Conservation (phyloP, 805 yeast species). For the Metschnikowia koreensis region DNA sequence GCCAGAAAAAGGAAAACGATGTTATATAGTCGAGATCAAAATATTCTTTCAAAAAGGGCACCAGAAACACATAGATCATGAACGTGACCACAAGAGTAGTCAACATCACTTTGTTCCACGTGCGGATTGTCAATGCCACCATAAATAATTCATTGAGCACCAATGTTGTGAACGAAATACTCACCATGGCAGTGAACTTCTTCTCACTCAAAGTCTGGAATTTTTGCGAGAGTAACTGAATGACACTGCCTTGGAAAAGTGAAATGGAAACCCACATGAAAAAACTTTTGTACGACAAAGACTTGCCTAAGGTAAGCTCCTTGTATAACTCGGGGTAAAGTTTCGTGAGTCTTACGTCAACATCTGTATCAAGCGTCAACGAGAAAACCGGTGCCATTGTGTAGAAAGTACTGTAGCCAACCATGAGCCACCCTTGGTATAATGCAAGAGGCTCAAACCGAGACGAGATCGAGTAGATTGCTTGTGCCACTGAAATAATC, state of each 20-base stretch:
- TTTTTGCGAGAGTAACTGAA: slow-evolving; percentile 78
- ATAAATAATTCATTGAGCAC: slow-evolving; percentile 83
- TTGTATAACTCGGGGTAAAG: slow-evolving; percentile 93
- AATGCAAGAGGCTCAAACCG: slow-evolving; percentile 90
- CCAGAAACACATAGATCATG: slow-evolving; percentile 61
- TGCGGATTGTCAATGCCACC: slow-evolving; percentile 90
- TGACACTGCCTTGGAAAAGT: slow-evolving; percentile 83
- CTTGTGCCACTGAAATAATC: slow-evolving; percentile 90
- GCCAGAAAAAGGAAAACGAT: slow-evolving; percentile 66
- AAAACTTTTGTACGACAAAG: slow-evolving; percentile 83
- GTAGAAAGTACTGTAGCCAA: slow-evolving; percentile 94
- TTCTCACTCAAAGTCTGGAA: slow-evolving; percentile 60
- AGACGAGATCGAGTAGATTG: slow-evolving; percentile 84
- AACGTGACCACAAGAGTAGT: slow-evolving; percentile 70
- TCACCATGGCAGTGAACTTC: slow-evolving; percentile 73
- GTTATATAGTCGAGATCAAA: slow-evolving; percentile 67
- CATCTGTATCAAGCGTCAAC: slow-evolving; percentile 85
- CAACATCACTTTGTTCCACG: slow-evolving; percentile 84
- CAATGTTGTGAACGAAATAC: slow-evolving; percentile 76
- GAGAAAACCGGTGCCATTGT: slow-evolving; percentile 99
- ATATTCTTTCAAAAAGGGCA: slow-evolving; percentile 87
- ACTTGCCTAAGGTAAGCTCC: slow-evolving; percentile 84
- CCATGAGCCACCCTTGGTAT: slow-evolving; percentile 97
- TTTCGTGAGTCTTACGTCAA: slow-evolving; percentile 82
- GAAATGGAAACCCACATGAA: slow-evolving; percentile 89